phyloP scores from a whole-genome alignment of 495 filamentous ascomycete genomes.

The Penicillium canariense region DNA sequence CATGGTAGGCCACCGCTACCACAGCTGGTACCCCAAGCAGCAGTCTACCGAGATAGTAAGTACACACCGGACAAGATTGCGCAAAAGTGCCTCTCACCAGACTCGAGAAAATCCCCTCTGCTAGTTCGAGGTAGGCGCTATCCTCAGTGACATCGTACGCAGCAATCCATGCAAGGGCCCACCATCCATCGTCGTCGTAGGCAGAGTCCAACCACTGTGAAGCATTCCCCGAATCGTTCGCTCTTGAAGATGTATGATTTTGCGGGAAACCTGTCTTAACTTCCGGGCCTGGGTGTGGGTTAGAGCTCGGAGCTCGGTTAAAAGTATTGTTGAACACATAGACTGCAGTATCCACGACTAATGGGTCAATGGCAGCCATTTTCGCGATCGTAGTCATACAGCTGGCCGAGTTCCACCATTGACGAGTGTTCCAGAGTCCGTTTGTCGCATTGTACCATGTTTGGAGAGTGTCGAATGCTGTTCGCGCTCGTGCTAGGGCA shows the following conservation, averaged over 20 bases:
- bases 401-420: slow-evolving; percentile 80
- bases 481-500: slow-evolving; percentile 35
- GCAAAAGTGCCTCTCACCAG: slow-evolving; percentile 37
- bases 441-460: slow-evolving; percentile 58
- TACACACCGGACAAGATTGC: background rate
- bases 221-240: slow-evolving; percentile 17
- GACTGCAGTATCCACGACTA: slow-evolving; percentile 26
- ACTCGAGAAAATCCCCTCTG: slow-evolving; percentile 59
- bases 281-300: slow-evolving; percentile 24
- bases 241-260: background rate
- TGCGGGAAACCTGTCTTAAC: background rate
- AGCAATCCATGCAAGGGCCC: slow-evolving; percentile 65
- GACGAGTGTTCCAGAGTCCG: slow-evolving; percentile 64
- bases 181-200: slow-evolving; percentile 74
- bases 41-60: slow-evolving; percentile 25
- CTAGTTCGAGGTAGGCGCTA: slow-evolving; percentile 50
- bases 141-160: slow-evolving; percentile 62
- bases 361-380: slow-evolving; percentile 48
- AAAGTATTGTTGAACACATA: slow-evolving; percentile 46
- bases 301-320: slow-evolving; percentile 26
- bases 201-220: slow-evolving; percentile 56
- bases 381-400: slow-evolving; percentile 62
- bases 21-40: slow-evolving; percentile 47
- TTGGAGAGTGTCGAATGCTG: slow-evolving; percentile 53
- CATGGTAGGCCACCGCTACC: slow-evolving; percentile 62